Evolutionary conservation across 495 filamentous ascomycete genomes (phyloP), one percentile per base, ranked within the genome.

Genomic region (Talaromyces liani): DNA sequence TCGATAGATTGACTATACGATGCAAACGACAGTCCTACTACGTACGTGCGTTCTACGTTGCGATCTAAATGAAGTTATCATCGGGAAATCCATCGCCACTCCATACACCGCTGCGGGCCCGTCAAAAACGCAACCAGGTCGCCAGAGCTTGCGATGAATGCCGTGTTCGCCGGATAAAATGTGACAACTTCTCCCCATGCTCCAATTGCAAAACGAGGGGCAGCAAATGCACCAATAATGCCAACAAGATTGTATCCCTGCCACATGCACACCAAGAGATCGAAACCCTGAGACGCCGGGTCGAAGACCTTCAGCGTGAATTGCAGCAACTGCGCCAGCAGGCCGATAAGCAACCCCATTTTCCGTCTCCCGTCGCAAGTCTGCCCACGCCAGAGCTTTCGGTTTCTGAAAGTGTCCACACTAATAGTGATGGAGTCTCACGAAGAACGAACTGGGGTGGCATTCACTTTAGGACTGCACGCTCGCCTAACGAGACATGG

Each of bases 111-210:
- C 56, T 58, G 16, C 56, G 31, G 5, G 16, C 56, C 2, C 56
- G 27, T 22, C 56, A 36, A 22, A 58, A 58, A 33, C 12, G 56
- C 14, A 58, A 18, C 29, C 77, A 79, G 64, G 78, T 79, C 14
- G 65, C 72, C 18, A 68, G 76, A 18, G 77, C 78, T 3, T 80
- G 78, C 59, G 75, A 77, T 65, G 76, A 73, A 70, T 80, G 77
- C 54, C 75, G 78, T 4, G 65, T 72, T 7, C 71, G 77, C 51
- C 69, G 77, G 4, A 71, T 75, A 55, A 78, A 77, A 65, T 80
- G 76, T 58, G 77, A 81, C 63, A 73, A 68, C 55, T 64, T 66
- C 25, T 53, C 67, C 41, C 78, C 76, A 20, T 80, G 79, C 65
- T 62, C 64, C 20, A 78, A 80, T 67, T 80, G 78, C 61, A 62